A percentile compares a stretch with the other conserved stretches of the same genome.
phyloP scores from a whole-genome alignment of 768 basidiomycete species.

The Sistotremastrum niveocremeum region DNA sequence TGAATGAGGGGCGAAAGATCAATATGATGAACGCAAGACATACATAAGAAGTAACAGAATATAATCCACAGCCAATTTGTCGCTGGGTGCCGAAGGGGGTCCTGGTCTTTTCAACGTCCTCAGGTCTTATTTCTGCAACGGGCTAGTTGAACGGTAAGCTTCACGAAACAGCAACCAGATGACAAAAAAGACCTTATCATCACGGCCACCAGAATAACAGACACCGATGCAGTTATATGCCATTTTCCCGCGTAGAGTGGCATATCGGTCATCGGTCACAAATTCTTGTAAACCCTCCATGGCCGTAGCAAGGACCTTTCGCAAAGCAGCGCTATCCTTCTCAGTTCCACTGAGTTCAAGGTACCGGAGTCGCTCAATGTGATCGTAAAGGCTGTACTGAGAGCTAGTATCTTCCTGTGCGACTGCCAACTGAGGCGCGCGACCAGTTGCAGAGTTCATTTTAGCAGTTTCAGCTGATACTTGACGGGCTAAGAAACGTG shows the following conservation, averaged over 20 bases:
- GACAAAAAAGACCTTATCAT: conserved; percentile 41
- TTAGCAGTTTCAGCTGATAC: conserved; percentile 52
- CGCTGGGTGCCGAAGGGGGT: conserved; percentile 63
- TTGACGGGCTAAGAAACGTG: conserved; percentile 61
- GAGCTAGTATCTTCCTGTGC: conserved; percentile 29
- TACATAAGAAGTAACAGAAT: conserved; percentile 63
- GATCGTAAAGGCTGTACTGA: conserved; percentile 58
- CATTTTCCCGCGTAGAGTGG: conserved; percentile 53
- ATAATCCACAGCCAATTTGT: conserved; percentile 67
- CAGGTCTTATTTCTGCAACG: conserved; percentile 36
- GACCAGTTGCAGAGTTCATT: conserved; percentile 14
- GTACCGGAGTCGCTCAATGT: conserved; percentile 62
- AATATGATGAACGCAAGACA: conserved; percentile 9
- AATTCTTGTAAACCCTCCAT: conserved; percentile 64
- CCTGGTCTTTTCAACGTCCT: conserved; percentile 61
- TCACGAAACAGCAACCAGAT: conserved; percentile 1
- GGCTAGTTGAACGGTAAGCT: conserved; percentile 29
- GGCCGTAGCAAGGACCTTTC: conserved; percentile 41
- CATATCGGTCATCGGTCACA: conserved; percentile 48
- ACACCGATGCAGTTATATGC: conserved; percentile 70
- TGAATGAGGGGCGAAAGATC: neutral
- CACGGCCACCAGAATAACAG: conserved; percentile 47
- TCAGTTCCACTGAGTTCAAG: conserved; percentile 37
- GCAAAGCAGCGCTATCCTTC: conserved; percentile 37
- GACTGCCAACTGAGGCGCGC: conserved; percentile 11